Evolutionary conservation across 257 asterid species (phyloP), one percentile per base, ranked within the genome.

Genomic region (Parsonsia alboflavescens): DNA sequence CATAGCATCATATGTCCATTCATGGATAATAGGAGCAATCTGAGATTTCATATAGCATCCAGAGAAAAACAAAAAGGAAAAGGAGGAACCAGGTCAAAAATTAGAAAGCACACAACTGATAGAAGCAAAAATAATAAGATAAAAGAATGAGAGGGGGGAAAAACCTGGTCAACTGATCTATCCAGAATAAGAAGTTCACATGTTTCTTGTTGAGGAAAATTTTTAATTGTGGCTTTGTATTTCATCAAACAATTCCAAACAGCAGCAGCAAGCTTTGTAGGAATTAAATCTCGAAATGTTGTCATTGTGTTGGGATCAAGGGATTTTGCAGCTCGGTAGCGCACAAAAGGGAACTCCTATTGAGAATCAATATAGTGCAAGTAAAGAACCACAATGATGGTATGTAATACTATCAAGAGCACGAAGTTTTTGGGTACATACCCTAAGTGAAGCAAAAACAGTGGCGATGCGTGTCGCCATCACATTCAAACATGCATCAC

Each of bases 1-100:
- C 98, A 95, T 92, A 45, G 99, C 98, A 75, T 95, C 99, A 85
- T 95, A 95, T 45, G 99, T 92, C 99, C 99, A 95, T 80, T 95
- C 99, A 76, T 95, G 99, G 83, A 95, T 95, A 69, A 95, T 77
- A 36, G 99, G 99, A 84, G 99, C 92, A 79, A 95, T 88, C 99
- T 95, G 83, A 54, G 73, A 61, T 72, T 53, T 71, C 26, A 36
- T 44, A 44, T 39, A 36, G 7, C 58, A 52, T 3, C 46, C 52
- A 48, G 33, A 17, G 53, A 42, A 62, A 8, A 57, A 50, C 21
- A 52, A 52, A 49, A 28, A 28, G 5, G 42, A 71, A 64, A 6
- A 39, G 44, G 17, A 66, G 73, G 42, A 56, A 22, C 61, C 46
- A n/a, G 16, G 26, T 11, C 17, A 54, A 75, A 42, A 41, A 65